A percentile compares a stretch with the other conserved stretches of the same genome.
phyloP scores from a whole-genome alignment of 2,329 filamentous ascomycete genomes.

The Alternaria arbusti region DNA sequence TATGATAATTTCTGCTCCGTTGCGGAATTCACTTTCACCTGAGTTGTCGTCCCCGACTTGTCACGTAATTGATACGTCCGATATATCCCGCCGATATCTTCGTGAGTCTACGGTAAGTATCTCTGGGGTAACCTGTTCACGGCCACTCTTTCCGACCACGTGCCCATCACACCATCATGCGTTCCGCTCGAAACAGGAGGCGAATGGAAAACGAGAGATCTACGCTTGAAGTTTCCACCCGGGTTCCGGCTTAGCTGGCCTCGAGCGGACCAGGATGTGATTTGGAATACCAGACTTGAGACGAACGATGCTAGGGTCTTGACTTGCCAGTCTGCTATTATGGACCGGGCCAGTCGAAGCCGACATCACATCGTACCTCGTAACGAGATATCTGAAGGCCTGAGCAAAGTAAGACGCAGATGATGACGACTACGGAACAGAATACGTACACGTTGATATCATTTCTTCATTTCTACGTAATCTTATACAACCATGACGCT shows the following conservation, averaged over 20 bases:
- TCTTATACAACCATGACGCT: not conserved
- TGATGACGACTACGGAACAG: not conserved
- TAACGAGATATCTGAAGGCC: not conserved
- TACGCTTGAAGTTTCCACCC: not conserved
- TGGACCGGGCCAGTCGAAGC: not conserved
- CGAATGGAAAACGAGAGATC: not conserved
- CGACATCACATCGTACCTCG: not conserved
- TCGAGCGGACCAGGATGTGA: not conserved
- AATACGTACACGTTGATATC: not conserved
- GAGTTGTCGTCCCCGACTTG: no score
- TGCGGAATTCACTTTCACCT: no score
- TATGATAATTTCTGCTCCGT: no score
- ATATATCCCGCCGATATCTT: not conserved
- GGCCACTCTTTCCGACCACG: not conserved
- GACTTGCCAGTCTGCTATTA: not conserved
- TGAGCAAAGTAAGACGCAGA: not conserved
- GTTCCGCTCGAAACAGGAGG: not conserved
- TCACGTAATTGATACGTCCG: not conserved
- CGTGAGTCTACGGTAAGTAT: not conserved
- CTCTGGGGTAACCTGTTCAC: not conserved
- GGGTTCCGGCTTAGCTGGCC: not conserved
- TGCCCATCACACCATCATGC: not conserved
- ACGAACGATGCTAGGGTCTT: not conserved
- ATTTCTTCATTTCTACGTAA: conserved; percentile 3
- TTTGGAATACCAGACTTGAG: not conserved